These are phyloP conservation scores for Daldinia vernicosa DNA, from an alignment of 495 filamentous ascomycete genomes.

Conservation along the genomic window DNA sequence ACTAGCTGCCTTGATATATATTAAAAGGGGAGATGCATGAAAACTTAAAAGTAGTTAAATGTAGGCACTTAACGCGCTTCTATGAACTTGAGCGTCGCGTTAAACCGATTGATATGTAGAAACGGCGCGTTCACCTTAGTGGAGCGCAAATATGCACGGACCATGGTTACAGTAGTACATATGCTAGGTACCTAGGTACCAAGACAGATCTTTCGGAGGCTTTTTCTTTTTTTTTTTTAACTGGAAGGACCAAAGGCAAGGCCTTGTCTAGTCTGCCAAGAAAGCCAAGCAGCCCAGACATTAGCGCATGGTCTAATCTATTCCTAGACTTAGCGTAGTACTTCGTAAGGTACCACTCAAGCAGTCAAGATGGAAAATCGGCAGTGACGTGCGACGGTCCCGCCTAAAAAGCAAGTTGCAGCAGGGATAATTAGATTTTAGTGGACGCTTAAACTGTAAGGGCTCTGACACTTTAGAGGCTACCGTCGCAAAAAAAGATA, in stretches of 20 bases:
- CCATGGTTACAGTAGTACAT: conserved; percentile 8
- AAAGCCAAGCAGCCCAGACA: not conserved
- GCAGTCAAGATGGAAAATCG: conserved; percentile 36
- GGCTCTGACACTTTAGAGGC: conserved; percentile 33
- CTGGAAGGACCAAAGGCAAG: not conserved
- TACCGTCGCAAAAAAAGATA: conserved; percentile 43
- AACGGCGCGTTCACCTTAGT: conserved; percentile 24
- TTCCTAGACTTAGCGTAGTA: conserved; percentile 14
- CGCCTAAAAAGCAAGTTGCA: conserved; percentile 35
- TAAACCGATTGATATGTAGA: conserved; percentile 7
- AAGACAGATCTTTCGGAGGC: conserved; percentile 18
- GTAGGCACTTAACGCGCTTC: conserved; percentile 33
- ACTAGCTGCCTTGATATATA: not conserved
- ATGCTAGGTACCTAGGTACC: too few species aligned
- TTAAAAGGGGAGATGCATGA: not conserved
- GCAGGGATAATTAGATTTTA: conserved; percentile 25
- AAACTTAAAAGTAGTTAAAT: not conserved
- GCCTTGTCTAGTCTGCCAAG: conserved; percentile 1
- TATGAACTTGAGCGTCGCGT: conserved; percentile 23
- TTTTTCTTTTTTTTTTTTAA: conserved; percentile 16
- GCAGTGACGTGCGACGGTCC: conserved; percentile 40
- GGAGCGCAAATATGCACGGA: conserved; percentile 6
- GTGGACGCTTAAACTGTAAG: conserved; percentile 13
- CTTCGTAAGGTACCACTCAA: conserved; percentile 24
- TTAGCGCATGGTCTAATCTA: not conserved